Evolutionary conservation across 1,139 yeast species (phyloP), one percentile per base, ranked within the genome.

Genomic region (Hansenula sp.): DNA sequence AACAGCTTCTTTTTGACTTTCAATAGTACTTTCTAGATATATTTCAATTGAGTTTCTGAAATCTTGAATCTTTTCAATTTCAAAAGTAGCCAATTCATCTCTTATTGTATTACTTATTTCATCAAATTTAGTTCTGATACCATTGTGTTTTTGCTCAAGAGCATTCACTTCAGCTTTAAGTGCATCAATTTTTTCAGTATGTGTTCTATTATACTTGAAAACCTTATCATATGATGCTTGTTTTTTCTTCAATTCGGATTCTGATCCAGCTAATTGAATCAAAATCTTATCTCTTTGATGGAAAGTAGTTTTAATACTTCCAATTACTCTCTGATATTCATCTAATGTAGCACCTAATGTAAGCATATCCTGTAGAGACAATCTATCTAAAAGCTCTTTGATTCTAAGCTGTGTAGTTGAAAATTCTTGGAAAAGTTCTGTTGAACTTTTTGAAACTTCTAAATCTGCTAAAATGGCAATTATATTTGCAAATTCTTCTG

Each of bases 1-100:
- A 51, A 92, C 92, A 27, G 92, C 81, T 60, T 89, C 97, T 65
- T 92, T 94, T 61, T 92, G 98, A 16, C 92, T 75, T 63, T 92
- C 98, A 38, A 90, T 86, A 20, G 95, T 79, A 44, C 94, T 79
- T 61, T 94, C 98, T 56, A 95, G 74, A 54, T 81, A 90, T 19
- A 90, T 82, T 63, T 92, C 99, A 44, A 92, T 88, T 47, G 90
- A 77, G 56, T 87, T 86, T 56, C 96, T 76, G 62, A 94, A 89
- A 56, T 92, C 98, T 37, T 77, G 80, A 37, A 89, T 76, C 55
- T 83, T 86, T 42, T 82, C 94, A 36, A 69, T 68, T 57, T 88
- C 96, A 59, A 90, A 87, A 28, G 59, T 65, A 19, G 73, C 76
- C 37, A 92, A 65, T 56, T 92, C 97, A 31, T 62, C 60, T 55